A percentile compares a stretch with the other conserved stretches of the same genome.
phyloP scores from a whole-genome alignment of 495 filamentous ascomycete genomes.

The Daldinia vernicosa region DNA sequence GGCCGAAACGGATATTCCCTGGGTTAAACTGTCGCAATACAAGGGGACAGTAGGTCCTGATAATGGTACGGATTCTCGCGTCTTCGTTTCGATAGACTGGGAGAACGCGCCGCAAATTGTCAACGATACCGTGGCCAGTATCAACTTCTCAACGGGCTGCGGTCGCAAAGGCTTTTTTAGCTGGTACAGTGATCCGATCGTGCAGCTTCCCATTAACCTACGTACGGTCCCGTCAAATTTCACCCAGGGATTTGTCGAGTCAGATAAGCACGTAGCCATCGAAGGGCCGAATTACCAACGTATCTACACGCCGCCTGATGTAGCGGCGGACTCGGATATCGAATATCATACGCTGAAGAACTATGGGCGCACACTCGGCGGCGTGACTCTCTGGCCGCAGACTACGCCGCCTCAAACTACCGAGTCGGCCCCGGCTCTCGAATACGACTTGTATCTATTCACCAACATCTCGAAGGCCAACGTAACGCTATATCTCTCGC shows the following conservation, averaged over 20 bases:
- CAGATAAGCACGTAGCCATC: slow-evolving; percentile 67
- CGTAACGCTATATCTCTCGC: slow-evolving; percentile 68
- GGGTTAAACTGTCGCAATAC: slow-evolving; percentile 65
- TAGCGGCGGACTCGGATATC: slow-evolving; percentile 50
- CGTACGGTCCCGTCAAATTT: slow-evolving; percentile 64
- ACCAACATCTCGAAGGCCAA: slow-evolving; percentile 61
- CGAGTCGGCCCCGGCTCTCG: slow-evolving; percentile 62
- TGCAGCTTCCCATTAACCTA: slow-evolving; percentile 68
- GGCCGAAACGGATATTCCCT: slow-evolving; percentile 59
- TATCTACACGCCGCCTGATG: slow-evolving; percentile 49
- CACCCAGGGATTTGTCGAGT: slow-evolving; percentile 70
- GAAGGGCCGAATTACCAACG: slow-evolving; percentile 64
- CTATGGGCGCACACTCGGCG: slow-evolving; percentile 67
- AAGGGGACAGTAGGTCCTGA: slow-evolving; percentile 62
- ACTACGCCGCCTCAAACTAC: slow-evolving; percentile 58
- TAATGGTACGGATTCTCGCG: slow-evolving; percentile 62
- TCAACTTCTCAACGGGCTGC: slow-evolving; percentile 65
- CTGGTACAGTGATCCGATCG: slow-evolving; percentile 56
- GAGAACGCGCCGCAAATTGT: slow-evolving; percentile 58
- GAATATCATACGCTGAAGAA: slow-evolving; percentile 62
- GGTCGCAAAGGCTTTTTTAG: slow-evolving; percentile 60
- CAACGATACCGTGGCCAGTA: slow-evolving; percentile 57
- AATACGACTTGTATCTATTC: slow-evolving; percentile 74
- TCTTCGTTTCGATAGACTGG: slow-evolving; percentile 73
- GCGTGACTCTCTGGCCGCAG: slow-evolving; percentile 65